Evolutionary conservation across 2,329 filamentous ascomycete species (phyloP), one percentile per base, ranked within the genome.

Genomic region (Clarireedia monteithiana): DNA sequence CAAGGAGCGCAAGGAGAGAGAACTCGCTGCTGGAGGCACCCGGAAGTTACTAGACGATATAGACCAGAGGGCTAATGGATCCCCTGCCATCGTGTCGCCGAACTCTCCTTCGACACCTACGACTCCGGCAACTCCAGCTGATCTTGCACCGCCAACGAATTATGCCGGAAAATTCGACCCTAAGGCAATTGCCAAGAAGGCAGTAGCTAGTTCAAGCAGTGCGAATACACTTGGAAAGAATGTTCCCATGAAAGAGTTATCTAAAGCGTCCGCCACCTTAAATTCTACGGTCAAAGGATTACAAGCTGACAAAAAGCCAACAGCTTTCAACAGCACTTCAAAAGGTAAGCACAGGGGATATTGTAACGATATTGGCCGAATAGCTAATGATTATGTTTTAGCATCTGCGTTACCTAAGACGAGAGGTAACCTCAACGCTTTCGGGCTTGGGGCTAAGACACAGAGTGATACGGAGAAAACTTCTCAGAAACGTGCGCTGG

Each of bases 141-240:
- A 67, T 53, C 66, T 75, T 44, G 76, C 81, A 34, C 78, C 84
- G 9, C 76, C 82, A 9, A 71, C 76, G 23, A 74, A 82, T 12
- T 89, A 90, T 67, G 78, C 84, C 59, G 86, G 87, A 64, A 95
- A 94, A 70, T 92, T 94, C 65, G 88, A 95, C 64, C 88, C 89
- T 5, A 95, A 95, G 71, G 86, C 84, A 20, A 91, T 94, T 63
- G 86, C 83, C 42, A 95, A 92, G 71, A 94, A 89, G 69, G 80
- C 86, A 20, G 80, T 84, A 44, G 78, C 81, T 34, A 74, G 79
- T 44, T 75, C 82, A 34, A 77, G 78, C 50, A 74, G 79, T 45
- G 72, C 78, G 53, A 74, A 81, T 66, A 71, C 80, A 44, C 71
- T 84, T 56, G 81, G 80, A 56, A 77, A 72, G 54, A 80, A 83